Percentiles rank a stretch among this genome's conserved stretches.
phyloP scores from a whole-genome alignment of 805 yeast genomes.

The Lipomyces oligophaga region DNA sequence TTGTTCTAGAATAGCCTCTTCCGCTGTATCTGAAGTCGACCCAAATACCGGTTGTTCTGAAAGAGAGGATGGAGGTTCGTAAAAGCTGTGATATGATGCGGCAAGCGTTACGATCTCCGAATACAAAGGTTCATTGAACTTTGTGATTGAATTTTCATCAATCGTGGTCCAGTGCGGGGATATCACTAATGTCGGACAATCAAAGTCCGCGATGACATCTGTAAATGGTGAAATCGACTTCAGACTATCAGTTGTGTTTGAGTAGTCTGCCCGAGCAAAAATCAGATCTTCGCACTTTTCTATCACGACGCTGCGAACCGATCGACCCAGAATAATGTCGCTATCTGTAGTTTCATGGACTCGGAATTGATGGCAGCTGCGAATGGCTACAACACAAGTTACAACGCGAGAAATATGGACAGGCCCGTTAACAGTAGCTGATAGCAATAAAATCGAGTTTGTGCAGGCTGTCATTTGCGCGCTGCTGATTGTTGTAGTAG shows the following conservation, averaged over 20 bases:
- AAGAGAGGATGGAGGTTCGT: too few species aligned
- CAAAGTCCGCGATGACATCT: constrained; percentile 31
- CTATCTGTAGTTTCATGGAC: constrained; percentile 20
- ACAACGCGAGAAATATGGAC: constrained; percentile 13
- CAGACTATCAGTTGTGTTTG: background rate
- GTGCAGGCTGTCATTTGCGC: constrained; percentile 12
- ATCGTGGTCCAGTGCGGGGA: constrained; percentile 14
- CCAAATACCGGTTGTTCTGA: too few species aligned
- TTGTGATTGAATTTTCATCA: constrained; percentile 14
- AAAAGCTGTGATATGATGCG: background rate
- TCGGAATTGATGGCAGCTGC: constrained; percentile 20
- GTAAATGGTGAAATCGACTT: constrained; percentile 5
- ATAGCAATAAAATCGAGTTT: constrained; percentile 9
- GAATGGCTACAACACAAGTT: constrained; percentile 7
- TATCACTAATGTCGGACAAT: too few species aligned
- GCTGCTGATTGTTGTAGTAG: background rate
- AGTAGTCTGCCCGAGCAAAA: constrained; percentile 7
- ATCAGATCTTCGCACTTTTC: constrained; percentile 18
- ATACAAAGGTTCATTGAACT: constrained; percentile 8
- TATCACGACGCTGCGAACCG: constrained; percentile 11
- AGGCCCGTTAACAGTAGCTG: constrained; percentile 16
- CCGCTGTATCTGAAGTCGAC: too few species aligned
- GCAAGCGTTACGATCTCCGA: background rate
- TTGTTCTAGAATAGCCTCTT: too few species aligned
- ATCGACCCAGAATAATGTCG: constrained; percentile 7